A percentile compares a stretch with the other conserved stretches of the same genome.
These are phyloP conservation scores for Ilyonectria robusta DNA, from an alignment of 2,329 filamentous ascomycete genomes.

Conservation along the genomic window DNA sequence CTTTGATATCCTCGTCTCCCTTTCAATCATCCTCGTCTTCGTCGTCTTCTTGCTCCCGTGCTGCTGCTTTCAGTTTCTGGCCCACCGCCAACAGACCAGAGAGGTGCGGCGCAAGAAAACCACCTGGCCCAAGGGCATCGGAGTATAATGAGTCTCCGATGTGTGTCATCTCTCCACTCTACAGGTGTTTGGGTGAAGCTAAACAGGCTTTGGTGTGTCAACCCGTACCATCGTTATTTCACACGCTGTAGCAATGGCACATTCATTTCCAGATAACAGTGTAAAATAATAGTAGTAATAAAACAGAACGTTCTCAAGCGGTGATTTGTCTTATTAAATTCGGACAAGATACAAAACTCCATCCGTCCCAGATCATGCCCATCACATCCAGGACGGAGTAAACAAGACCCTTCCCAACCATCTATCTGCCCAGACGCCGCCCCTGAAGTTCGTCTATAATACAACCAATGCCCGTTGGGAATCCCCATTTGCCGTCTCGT, in stretches of 20 bases:
- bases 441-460: conserved; percentile 36
- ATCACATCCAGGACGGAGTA: conserved; percentile 30
- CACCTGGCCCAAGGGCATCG: neutral
- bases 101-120: conserved; percentile 3
- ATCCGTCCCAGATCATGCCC: conserved; percentile 14
- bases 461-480: conserved; percentile 42
- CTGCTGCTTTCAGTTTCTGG: conserved; percentile 19
- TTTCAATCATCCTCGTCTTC: conserved; percentile 15
- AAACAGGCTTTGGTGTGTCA: too few relatives aligned
- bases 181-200: neutral
- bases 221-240: too few relatives aligned
- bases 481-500: conserved; percentile 33
- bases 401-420: conserved; percentile 23
- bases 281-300: neutral
- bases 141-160: neutral
- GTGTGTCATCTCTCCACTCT: neutral
- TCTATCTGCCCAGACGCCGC: conserved; percentile 36
- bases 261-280: too few relatives aligned
- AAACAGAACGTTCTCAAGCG: conserved; percentile 14
- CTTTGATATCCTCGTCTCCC: conserved; percentile 14
- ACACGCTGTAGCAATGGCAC: too few relatives aligned
- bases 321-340: conserved; percentile 22
- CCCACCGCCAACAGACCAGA: conserved; percentile 19
- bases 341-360: conserved; percentile 3
- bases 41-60: conserved; percentile 32